A percentile compares a stretch with the other conserved stretches of the same genome.
Conservation (phyloP, 2,329 filamentous ascomycete species). For the Blastomyces percursus region DNA sequence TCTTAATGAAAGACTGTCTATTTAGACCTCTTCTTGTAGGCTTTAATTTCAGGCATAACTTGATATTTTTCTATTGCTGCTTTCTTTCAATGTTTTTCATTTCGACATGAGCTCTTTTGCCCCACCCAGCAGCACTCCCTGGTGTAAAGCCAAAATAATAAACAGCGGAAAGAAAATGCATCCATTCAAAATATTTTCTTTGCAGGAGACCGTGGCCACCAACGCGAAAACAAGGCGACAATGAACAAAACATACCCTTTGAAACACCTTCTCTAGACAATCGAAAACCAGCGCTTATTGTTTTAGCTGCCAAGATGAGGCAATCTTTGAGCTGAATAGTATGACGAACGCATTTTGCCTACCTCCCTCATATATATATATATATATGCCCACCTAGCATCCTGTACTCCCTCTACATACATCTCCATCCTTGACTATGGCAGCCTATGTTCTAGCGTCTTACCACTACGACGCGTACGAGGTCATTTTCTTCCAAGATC, state of each 20-base stretch:
- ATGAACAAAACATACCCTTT: background rate
- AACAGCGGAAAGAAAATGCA: background rate
- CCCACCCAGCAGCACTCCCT: background rate
- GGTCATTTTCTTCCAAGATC: background rate
- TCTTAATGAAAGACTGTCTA: background rate
- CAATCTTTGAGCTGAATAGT: background rate
- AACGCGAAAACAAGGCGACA: background rate
- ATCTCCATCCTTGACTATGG: background rate
- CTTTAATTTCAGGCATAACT: background rate
- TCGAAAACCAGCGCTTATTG: background rate
- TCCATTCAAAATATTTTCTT: background rate
- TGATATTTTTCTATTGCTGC: background rate
- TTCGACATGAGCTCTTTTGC: background rate
- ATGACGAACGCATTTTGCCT: background rate
- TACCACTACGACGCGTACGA: background rate
- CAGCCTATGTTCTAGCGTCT: background rate
- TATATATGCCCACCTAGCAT: background rate
- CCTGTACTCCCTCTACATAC: background rate
- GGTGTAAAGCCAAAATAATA: background rate
- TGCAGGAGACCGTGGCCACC: background rate
- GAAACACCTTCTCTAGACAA: background rate
- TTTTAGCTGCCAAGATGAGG: background rate
- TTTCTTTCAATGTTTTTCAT: background rate
- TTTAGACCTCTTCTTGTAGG: background rate
- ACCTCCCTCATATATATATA: background rate